Evolutionary conservation across 352 stramenopile genomes (phyloP).

Genomic region (Blastocystis sp.): DNA sequence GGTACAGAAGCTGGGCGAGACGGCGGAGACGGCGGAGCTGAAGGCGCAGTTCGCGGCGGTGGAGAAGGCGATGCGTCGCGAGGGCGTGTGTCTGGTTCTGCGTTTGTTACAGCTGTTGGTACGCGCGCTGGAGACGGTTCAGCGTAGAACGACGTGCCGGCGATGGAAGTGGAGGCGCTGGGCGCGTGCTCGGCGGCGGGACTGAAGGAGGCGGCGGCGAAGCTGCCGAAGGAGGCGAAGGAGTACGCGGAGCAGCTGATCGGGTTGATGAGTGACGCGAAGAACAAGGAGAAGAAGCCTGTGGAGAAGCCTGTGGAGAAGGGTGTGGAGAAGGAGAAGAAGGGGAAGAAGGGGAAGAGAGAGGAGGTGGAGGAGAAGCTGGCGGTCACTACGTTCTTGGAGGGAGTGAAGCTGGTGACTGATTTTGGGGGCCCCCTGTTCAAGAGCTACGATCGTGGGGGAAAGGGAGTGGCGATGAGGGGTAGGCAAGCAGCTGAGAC

Average conservation of each 20-base stretch:
- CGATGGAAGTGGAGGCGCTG: neutral
- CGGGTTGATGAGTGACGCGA: neutral
- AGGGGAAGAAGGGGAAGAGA: constrained; percentile 9
- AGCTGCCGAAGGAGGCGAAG: constrained; percentile 7
- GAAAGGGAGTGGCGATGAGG: too few species aligned
- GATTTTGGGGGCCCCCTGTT: constrained; percentile 58
- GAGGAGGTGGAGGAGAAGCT: neutral
- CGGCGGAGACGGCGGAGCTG: neutral
- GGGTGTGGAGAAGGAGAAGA: neutral
- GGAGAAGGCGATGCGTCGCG: neutral
- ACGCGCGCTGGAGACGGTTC: neutral
- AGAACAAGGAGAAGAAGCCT: constrained; percentile 30
- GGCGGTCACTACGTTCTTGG: constrained; percentile 8
- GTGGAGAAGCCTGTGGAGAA: constrained; percentile 11
- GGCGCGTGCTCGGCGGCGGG: neutral
- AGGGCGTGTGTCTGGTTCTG: constrained; percentile 25
- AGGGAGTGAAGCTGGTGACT: constrained; percentile 30
- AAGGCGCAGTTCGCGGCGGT: neutral
- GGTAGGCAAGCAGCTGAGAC: constrained; percentile 45
- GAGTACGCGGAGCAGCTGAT: constrained; percentile 12
- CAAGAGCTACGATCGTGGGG: constrained; percentile 42
- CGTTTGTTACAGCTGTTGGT: constrained; percentile 37
- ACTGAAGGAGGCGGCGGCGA: neutral
- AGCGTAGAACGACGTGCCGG: constrained; percentile 14
- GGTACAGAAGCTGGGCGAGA: neutral